Conservation (phyloP, 2,329 filamentous ascomycete species). For the Volutella citrinella region DNA sequence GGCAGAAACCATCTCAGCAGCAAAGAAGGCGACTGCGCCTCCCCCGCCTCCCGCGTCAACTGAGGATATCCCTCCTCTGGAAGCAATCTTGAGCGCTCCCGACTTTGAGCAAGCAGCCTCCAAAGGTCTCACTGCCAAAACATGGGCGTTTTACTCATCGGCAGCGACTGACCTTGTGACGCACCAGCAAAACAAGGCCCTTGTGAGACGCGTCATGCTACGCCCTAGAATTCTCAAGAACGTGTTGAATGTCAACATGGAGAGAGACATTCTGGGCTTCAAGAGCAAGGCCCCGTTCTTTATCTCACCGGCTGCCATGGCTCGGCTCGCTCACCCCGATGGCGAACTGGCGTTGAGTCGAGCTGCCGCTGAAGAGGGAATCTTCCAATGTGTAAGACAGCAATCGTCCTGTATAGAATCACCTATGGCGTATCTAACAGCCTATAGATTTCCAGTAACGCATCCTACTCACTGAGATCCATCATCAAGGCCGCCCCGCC, state of each 20-base stretch:
- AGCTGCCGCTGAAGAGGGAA: constrained; percentile 43
- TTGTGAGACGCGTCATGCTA: constrained; percentile 48
- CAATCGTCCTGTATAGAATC: background rate
- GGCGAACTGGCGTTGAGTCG: constrained; percentile 50
- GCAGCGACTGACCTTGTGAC: constrained; percentile 52
- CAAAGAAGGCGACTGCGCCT: background rate
- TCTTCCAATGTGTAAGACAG: constrained; percentile 45
- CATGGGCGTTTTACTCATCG: constrained; percentile 54
- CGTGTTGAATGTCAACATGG: constrained; percentile 37
- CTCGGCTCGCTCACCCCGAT: constrained; percentile 17
- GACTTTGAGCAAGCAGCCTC: constrained; percentile 49
- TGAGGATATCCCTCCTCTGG: constrained; percentile 34
- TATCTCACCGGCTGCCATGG: constrained; percentile 19
- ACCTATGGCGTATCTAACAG: background rate
- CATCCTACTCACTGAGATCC: constrained; percentile 44
- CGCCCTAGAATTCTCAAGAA: constrained; percentile 49
- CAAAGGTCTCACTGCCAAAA: constrained; percentile 42
- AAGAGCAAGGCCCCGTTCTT: constrained; percentile 17
- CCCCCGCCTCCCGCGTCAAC: background rate
- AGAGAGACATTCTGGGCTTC: constrained; percentile 16
- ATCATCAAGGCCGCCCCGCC: constrained; percentile 36
- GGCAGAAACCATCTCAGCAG: background rate
- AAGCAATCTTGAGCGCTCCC: constrained; percentile 44
- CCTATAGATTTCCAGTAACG: constrained; percentile 46
- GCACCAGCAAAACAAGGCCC: constrained; percentile 44